Evolutionary conservation across 2,329 filamentous ascomycete species (phyloP).

Genomic region (Ampelomyces quisqualis): DNA sequence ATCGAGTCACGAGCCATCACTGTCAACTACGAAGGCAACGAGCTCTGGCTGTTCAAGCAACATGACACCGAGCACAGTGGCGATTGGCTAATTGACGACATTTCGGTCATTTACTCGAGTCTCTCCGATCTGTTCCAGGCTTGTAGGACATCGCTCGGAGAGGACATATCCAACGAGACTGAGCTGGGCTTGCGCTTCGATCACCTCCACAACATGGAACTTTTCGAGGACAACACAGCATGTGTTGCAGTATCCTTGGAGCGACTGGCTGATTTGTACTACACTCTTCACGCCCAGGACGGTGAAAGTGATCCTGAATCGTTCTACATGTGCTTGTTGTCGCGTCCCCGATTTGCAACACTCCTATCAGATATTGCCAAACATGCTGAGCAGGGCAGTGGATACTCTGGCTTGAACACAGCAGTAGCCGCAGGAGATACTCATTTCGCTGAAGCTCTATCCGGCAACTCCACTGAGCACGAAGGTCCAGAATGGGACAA

Average conservation of each 20-base stretch:
- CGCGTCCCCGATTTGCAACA: slow-evolving; percentile 55
- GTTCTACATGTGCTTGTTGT: slow-evolving; percentile 59
- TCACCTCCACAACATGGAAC: slow-evolving; percentile 42
- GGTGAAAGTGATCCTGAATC: slow-evolving; percentile 54
- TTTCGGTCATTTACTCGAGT: slow-evolving; percentile 22
- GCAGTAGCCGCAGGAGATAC: slow-evolving; percentile 32
- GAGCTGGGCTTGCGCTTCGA: slow-evolving; percentile 49
- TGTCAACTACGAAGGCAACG: slow-evolving; percentile 32
- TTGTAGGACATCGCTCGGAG: slow-evolving; percentile 57
- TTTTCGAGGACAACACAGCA: slow-evolving; percentile 37
- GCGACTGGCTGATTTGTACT: slow-evolving; percentile 61
- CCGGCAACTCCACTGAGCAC: slow-evolving; percentile 21
- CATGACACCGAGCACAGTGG: slow-evolving; percentile 33
- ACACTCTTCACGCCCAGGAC: slow-evolving; percentile 61
- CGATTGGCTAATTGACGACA: slow-evolving; percentile 34
- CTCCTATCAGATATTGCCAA: slow-evolving; percentile 55
- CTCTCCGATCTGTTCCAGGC: slow-evolving; percentile 59
- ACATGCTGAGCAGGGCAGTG: slow-evolving; percentile 59
- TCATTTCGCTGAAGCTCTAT: slow-evolving; percentile 22
- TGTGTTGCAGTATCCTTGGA: slow-evolving; percentile 36
- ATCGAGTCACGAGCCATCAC: slow-evolving; percentile 24
- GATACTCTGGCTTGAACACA: slow-evolving; percentile 52
- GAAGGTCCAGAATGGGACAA: slow-evolving; percentile 25
- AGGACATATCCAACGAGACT: slow-evolving; percentile 56
- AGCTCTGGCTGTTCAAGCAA: slow-evolving; percentile 36